Evolutionary conservation across 2,329 filamentous ascomycete species (phyloP).

Genomic region (Neopestalotiopsis clavispora): DNA sequence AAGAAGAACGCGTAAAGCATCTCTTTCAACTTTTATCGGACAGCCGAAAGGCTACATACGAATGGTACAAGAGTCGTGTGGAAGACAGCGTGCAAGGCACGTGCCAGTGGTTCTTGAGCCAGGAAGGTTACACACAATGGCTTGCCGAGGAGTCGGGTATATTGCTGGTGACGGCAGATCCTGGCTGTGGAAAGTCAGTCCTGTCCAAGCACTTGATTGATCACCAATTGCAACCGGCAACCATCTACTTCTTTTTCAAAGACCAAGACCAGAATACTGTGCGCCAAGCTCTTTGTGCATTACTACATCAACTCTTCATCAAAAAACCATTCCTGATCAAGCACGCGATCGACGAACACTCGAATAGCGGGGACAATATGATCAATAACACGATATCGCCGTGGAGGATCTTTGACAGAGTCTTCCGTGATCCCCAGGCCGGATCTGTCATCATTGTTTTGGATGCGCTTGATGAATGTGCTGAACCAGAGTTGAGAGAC

Average conservation of each 20-base stretch:
- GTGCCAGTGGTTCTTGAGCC: slow-evolving; percentile 39
- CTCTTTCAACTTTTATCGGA: neutral
- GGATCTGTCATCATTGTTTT: slow-evolving; percentile 40
- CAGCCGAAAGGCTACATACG: slow-evolving; percentile 28
- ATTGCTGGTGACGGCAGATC: slow-evolving; percentile 42
- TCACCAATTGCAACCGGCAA: slow-evolving; percentile 25
- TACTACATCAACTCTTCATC: slow-evolving; percentile 45
- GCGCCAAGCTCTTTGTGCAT: slow-evolving; percentile 41
- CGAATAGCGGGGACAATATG: slow-evolving; percentile 31
- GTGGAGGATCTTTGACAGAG: slow-evolving; percentile 38
- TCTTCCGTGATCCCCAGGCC: slow-evolving; percentile 29
- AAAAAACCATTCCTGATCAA: slow-evolving; percentile 35
- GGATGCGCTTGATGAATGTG: slow-evolving; percentile 46
- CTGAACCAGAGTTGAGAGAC: slow-evolving; percentile 26
- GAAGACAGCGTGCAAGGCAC: slow-evolving; percentile 30
- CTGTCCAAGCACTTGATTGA: slow-evolving; percentile 40
- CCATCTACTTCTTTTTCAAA: slow-evolving; percentile 50
- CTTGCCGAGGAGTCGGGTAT: slow-evolving; percentile 29
- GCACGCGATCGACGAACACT: slow-evolving; percentile 35
- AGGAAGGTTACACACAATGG: slow-evolving; percentile 37
- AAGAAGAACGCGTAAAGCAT: neutral
- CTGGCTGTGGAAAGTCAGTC: slow-evolving; percentile 45
- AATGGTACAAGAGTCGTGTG: slow-evolving; percentile 36
- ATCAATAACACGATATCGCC: slow-evolving; percentile 28
- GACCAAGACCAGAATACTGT: slow-evolving; percentile 41